Conservation (phyloP, 2,329 filamentous ascomycete genomes). For the Orbilia ellipsospora region DNA sequence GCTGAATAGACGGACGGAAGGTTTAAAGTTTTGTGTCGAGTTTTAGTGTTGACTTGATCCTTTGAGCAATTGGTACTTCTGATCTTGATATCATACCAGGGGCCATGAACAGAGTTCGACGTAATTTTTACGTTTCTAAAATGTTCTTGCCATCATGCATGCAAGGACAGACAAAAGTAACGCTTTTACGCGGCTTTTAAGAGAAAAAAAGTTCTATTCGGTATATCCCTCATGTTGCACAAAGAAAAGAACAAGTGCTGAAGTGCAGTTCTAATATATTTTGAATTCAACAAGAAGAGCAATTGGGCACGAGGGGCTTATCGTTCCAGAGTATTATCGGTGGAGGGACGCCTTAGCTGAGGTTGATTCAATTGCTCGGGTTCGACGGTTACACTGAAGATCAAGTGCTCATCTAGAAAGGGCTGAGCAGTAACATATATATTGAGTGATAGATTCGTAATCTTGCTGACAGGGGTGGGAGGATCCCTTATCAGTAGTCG, state of each 20-base stretch:
- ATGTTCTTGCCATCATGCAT: conserved; percentile 29
- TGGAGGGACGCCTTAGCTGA: not conserved
- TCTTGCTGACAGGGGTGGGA: conserved; percentile 23
- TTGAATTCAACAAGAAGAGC: conserved; percentile 4
- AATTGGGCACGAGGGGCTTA: conserved; percentile 35
- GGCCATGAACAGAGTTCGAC: conserved; percentile 15
- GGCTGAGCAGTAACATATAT: conserved; percentile 1
- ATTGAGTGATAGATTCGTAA: conserved; percentile 40
- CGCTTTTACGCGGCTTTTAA: conserved; percentile 1
- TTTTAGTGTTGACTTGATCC: conserved; percentile 43
- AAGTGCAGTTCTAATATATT: not conserved
- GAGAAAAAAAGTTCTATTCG: not conserved
- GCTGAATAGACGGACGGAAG: conserved; percentile 17
- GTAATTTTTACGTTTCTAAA: conserved; percentile 56
- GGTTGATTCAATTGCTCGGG: conserved; percentile 26
- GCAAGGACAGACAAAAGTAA: not conserved
- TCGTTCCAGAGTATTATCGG: not conserved
- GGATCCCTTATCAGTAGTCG: conserved; percentile 15
- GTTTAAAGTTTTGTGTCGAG: conserved; percentile 19
- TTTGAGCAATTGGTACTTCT: conserved; percentile 1
- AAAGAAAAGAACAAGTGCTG: conserved; percentile 3
- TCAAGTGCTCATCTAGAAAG: conserved; percentile 16
- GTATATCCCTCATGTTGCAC: conserved; percentile 43
- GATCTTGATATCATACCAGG: conserved; percentile 17
- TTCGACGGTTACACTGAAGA: conserved; percentile 34